Conservation (phyloP, 2,329 filamentous ascomycete species). For the Trichoderma cornu-damae region DNA sequence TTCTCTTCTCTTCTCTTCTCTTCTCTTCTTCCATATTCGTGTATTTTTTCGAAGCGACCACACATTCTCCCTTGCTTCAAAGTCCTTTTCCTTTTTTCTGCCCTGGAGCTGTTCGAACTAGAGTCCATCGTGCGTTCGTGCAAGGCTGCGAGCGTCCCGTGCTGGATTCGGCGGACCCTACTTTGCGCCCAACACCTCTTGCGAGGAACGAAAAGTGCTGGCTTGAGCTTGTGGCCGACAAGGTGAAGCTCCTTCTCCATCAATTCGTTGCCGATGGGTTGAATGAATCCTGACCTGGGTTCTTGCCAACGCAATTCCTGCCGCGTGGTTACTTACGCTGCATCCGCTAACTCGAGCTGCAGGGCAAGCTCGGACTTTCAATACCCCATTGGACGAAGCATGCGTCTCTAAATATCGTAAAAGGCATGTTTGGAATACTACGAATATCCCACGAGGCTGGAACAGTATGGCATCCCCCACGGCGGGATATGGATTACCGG, state of each 20-base stretch:
- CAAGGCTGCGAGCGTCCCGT: not conserved
- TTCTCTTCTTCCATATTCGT: not conserved
- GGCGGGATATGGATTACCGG: conserved; percentile 38
- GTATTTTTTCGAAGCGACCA: not conserved
- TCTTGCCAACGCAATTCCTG: not conserved
- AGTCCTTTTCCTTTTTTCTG: not conserved
- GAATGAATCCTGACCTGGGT: not conserved
- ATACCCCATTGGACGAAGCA: conserved; percentile 5
- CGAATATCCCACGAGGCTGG: conserved; percentile 27
- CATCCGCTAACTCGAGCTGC: conserved; percentile 3
- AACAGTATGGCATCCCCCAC: conserved; percentile 42
- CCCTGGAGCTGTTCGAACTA: not conserved
- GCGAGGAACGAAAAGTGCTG: not conserved
- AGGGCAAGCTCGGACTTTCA: conserved; percentile 1
- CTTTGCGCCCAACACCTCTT: too few relatives aligned
- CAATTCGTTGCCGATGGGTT: not conserved
- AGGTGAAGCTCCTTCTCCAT: not conserved
- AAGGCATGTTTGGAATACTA: conserved; percentile 23
- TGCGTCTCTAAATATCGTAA: conserved; percentile 6
- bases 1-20: too few relatives aligned
- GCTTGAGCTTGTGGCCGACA: not conserved
- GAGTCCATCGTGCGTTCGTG: not conserved
- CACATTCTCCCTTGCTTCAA: not conserved
- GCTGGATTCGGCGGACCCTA: not conserved
- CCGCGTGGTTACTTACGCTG: not conserved